Conservation (phyloP, 345 rosid species). For the Dipteronia dyeriana region DNA sequence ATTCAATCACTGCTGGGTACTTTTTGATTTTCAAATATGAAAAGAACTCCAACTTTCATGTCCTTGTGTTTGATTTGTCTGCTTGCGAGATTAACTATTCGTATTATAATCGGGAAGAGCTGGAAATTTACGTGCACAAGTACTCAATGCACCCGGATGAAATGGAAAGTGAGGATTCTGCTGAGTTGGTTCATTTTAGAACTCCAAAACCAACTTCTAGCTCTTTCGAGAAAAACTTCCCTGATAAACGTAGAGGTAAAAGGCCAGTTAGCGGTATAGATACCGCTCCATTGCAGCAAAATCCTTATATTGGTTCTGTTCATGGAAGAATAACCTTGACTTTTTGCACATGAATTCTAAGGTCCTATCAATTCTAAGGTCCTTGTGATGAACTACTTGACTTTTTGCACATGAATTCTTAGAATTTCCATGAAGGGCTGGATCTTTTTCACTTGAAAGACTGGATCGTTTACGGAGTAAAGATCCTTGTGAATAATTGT, state of each 20-base stretch:
- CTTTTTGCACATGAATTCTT: no score
- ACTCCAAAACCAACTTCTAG: no score
- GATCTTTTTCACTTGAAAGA: no score
- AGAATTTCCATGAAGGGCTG: no score
- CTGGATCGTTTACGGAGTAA: no score
- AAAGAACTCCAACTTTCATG: slow-evolving; percentile 36
- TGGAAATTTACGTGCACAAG: no score
- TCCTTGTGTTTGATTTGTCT: slow-evolving; percentile 32
- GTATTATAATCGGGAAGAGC: neutral
- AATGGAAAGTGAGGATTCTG: neutral
- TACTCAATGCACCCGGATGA: slow-evolving; percentile 9
- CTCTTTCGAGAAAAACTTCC: neutral
- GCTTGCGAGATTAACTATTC: slow-evolving; percentile 41
- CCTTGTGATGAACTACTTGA: no score
- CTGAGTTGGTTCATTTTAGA: no score
- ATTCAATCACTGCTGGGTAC: slow-evolving; percentile 34
- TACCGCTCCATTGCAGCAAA: slow-evolving; percentile 14
- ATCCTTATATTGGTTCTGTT: neutral
- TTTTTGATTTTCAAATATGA: slow-evolving; percentile 40
- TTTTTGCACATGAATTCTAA: no score
- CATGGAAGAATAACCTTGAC: no score
- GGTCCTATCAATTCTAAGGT: no score
- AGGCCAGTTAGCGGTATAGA: neutral
- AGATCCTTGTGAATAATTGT: no score
- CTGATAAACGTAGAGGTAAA: neutral